Evolutionary conservation across 2,329 filamentous ascomycete species (phyloP).

Genomic region (Chaetothyriales sp.): DNA sequence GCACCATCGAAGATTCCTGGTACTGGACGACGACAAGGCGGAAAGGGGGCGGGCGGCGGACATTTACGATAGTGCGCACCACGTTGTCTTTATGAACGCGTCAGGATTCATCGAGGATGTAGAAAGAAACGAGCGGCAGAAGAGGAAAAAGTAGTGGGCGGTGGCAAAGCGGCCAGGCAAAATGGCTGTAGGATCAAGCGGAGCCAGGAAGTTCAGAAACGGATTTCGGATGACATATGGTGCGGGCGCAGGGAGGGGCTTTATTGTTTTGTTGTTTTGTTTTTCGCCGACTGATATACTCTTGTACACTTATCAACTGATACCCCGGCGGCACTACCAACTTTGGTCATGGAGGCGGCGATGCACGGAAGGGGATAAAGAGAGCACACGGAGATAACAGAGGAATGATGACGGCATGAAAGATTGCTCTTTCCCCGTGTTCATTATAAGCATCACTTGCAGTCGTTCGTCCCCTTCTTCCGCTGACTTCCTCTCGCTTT

Average conservation of each 20-base stretch:
- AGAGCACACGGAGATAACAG: neutral
- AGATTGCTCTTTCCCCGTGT: neutral
- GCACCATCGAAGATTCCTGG: slow-evolving; percentile 5
- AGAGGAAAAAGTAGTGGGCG: neutral
- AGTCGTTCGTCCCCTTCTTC: neutral
- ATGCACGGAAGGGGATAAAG: neutral
- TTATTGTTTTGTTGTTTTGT: neutral
- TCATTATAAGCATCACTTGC: neutral
- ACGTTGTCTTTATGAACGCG: slow-evolving; percentile 3
- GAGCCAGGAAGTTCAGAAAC: no score
- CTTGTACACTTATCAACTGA: neutral
- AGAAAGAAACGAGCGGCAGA: neutral
- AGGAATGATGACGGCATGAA: neutral
- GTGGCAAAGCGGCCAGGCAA: neutral
- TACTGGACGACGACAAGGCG: slow-evolving; percentile 4
- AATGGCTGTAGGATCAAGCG: no score
- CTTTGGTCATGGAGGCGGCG: neutral
- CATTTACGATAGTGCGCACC: slow-evolving; percentile 1
- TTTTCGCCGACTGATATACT: no score
- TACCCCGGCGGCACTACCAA: neutral
- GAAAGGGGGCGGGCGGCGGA: slow-evolving; percentile 3
- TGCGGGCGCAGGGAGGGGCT: neutral
- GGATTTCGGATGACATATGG: neutral
- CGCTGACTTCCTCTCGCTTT: neutral
- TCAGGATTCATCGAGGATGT: neutral